Percentiles rank a stretch among this genome's conserved stretches.
phyloP scores from a whole-genome alignment of 2,329 filamentous ascomycete genomes.

The Neonectria ditissima region DNA sequence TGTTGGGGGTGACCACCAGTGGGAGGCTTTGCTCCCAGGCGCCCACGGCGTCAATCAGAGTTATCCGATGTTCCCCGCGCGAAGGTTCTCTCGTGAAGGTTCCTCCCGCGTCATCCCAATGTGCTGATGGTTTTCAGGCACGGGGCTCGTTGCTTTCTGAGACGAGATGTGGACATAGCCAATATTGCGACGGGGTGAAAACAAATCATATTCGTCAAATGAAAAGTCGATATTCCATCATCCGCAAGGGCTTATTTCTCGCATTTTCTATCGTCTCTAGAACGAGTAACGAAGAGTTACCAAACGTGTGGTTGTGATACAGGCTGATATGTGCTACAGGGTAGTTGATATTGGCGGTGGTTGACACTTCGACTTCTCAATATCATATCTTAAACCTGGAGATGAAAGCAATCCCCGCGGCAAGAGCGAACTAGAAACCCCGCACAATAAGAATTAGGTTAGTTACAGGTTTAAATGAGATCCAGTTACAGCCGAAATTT shows the following conservation, averaged over 20 bases:
- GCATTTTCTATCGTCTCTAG: too few relatives aligned
- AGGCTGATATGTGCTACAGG: background rate
- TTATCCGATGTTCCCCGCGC: background rate
- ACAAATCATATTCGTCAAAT: background rate
- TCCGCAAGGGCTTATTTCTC: too few relatives aligned
- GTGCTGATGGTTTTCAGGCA: background rate
- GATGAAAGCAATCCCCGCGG: background rate
- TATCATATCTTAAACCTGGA: background rate
- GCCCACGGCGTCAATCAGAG: background rate
- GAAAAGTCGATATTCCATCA: background rate
- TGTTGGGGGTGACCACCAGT: background rate
- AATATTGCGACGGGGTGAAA: too few relatives aligned
- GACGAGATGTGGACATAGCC: too few relatives aligned
- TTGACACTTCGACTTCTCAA: too few relatives aligned
- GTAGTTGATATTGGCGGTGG: background rate
- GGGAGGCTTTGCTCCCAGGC: background rate
- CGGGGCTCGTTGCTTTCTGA: too few relatives aligned
- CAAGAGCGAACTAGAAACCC: background rate
- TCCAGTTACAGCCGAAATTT: too few relatives aligned
- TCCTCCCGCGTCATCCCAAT: conserved; percentile 8
- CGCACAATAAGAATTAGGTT: too few relatives aligned
- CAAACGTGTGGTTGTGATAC: background rate
- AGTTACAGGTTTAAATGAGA: too few relatives aligned
- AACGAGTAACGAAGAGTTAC: background rate
- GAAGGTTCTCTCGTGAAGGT: conserved; percentile 5